Evolutionary conservation across 192 early-diverging fungal species (phyloP).

Genomic region (Coemansia sp.): DNA sequence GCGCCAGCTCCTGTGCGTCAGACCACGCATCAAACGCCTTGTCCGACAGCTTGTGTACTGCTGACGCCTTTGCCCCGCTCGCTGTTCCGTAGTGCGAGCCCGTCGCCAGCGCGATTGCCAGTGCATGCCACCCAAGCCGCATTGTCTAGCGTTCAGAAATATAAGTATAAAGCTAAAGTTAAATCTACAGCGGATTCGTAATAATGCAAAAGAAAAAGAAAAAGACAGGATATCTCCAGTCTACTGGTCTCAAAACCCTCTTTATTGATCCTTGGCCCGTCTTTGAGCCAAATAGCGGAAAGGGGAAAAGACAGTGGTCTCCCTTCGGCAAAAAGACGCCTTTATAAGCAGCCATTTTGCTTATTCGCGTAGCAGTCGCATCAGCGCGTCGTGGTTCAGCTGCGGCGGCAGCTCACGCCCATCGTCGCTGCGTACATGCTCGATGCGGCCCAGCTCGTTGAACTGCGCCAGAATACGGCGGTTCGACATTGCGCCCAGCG

Average conservation of each 20-base stretch:
- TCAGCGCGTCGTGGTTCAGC: conserved; percentile 41
- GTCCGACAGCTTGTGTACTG: conserved; percentile 59
- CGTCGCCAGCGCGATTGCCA: neutral
- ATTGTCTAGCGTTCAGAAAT: neutral
- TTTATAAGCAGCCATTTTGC: neutral
- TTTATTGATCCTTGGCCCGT: neutral
- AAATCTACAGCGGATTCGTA: neutral
- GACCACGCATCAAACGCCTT: conserved; percentile 66
- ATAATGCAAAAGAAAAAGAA: neutral
- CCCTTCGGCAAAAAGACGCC: neutral
- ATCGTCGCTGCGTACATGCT: conserved; percentile 37
- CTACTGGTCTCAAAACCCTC: neutral
- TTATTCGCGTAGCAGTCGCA: conserved; percentile 42
- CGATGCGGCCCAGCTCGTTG: conserved; percentile 36
- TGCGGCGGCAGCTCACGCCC: conserved; percentile 44
- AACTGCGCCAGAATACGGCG: conserved; percentile 47
- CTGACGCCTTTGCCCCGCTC: conserved; percentile 26
- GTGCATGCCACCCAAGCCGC: neutral
- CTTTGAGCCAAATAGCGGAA: neutral
- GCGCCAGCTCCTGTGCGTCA: conserved; percentile 64
- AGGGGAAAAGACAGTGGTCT: neutral
- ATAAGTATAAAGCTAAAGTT: neutral
- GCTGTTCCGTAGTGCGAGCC: neutral
- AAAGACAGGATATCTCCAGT: neutral
- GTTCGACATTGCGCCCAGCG: conserved; percentile 44